phyloP scores from a whole-genome alignment of 768 basidiomycete genomes.

The Panaeolus cyanescens region DNA sequence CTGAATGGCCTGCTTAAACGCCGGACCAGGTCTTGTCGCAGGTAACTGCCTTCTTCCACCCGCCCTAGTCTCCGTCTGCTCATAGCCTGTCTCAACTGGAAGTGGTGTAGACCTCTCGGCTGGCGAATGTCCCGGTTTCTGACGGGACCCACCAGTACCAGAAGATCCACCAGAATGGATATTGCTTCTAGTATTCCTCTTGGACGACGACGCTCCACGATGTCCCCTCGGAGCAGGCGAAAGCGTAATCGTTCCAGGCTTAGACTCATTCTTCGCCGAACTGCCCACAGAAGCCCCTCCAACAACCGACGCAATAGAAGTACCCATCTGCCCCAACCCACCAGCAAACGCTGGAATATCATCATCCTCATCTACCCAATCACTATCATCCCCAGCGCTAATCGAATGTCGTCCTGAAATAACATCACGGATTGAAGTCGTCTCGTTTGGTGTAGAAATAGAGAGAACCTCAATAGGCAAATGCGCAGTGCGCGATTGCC shows the following conservation, averaged over 20 bases:
- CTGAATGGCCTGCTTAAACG: constrained; percentile 73
- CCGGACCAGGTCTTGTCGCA: constrained; percentile 63
- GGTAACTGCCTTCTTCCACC: constrained; percentile 69
- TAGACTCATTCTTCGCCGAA: constrained; percentile 20
- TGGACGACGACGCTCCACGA: constrained; percentile 35
- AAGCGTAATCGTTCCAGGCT: constrained; percentile 37
- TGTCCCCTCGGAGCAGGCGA: constrained; percentile 56
- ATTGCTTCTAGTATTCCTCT: constrained; percentile 23
- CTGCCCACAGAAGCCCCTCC: not conserved
- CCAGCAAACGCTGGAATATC: constrained; percentile 74
- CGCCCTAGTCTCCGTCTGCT: constrained; percentile 50
- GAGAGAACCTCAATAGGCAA: constrained; percentile 77
- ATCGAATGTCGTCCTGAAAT: constrained; percentile 62
- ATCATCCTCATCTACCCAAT: constrained; percentile 90
- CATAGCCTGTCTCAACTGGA: constrained; percentile 50
- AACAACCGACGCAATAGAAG: constrained; percentile 24
- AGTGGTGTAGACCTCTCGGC: constrained; percentile 62
- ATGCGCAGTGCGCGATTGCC: constrained; percentile 69
- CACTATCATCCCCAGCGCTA: constrained; percentile 70
- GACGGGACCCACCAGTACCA: constrained; percentile 31
- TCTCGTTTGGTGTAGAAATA: constrained; percentile 57
- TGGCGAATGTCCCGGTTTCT: constrained; percentile 60
- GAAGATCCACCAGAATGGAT: constrained; percentile 10
- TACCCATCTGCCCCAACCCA: constrained; percentile 70
- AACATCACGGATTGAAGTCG: constrained; percentile 69